phyloP scores from a whole-genome alignment of 2,329 filamentous ascomycete species.

The Aspergillus viridinutans region DNA sequence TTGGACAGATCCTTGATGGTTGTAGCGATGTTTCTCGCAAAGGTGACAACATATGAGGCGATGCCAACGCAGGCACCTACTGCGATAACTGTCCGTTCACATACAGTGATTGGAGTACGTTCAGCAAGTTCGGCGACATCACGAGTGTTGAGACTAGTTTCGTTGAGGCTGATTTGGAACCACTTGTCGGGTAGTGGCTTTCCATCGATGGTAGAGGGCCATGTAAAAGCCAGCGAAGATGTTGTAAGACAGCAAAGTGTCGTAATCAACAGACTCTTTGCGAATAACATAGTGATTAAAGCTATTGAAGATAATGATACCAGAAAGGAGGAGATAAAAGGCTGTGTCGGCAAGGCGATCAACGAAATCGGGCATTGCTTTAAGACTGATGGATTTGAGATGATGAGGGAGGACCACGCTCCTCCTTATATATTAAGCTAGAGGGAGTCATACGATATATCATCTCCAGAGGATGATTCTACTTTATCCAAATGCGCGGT shows the following conservation, averaged over 20 bases:
- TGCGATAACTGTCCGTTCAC: not conserved
- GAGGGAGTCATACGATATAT: not conserved
- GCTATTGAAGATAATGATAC: not conserved
- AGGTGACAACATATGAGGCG: not conserved
- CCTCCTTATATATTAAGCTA: not conserved
- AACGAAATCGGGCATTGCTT: not conserved
- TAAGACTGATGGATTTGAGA: not conserved
- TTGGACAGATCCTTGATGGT: not conserved
- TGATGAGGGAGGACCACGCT: not conserved
- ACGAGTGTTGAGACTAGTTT: not conserved
- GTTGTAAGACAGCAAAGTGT: constrained; percentile 1
- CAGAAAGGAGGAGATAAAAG: too few relatives aligned
- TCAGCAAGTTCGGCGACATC: not conserved
- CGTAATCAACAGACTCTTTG: not conserved
- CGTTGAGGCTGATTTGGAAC: not conserved
- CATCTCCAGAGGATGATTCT: not conserved
- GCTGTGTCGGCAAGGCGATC: too few relatives aligned
- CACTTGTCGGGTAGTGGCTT: not conserved
- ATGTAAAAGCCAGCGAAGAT: not conserved
- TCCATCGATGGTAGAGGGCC: constrained; percentile 1
- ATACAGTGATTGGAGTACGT: not conserved
- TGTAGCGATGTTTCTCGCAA: not conserved
- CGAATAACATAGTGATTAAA: not conserved
- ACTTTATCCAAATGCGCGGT: not conserved
- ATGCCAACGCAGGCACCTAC: not conserved